phyloP scores from a whole-genome alignment of 345 rosid species.

The Triadica sebifera region DNA sequence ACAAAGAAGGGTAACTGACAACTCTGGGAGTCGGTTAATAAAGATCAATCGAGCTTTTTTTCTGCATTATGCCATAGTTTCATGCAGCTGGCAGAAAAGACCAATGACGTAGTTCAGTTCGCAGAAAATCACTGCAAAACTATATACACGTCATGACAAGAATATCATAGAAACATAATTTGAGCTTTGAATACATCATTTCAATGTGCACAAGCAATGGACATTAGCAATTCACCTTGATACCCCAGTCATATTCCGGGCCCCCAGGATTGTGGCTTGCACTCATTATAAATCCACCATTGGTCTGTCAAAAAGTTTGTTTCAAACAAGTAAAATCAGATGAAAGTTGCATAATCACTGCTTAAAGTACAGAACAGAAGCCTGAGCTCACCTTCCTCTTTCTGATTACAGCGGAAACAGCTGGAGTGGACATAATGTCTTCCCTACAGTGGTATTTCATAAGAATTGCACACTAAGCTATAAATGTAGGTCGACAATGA shows the following conservation, averaged over 20 bases:
- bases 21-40: not conserved
- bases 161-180: not conserved
- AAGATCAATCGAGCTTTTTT: not conserved
- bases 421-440: conserved; percentile 83
- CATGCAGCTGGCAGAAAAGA: not conserved
- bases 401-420: conserved; percentile 88
- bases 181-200: not conserved
- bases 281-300: conserved; percentile 96
- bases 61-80: not conserved
- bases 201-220: conserved; percentile 8
- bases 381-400: conserved; percentile 57
- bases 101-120: no score
- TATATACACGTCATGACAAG: not conserved
- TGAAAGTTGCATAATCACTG: conserved; percentile 6
- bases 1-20: not conserved
- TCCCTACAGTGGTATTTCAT: conserved; percentile 48
- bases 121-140: no score
- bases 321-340: not conserved
- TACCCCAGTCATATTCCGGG: conserved; percentile 94
- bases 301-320: conserved; percentile 51
- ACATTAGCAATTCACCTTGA: conserved; percentile 57
- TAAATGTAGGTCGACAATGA: not conserved
- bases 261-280: conserved; percentile 99
- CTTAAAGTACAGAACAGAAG: conserved; percentile 10
- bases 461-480: conserved; percentile 11